phyloP scores from a whole-genome alignment of 2,329 filamentous ascomycete genomes.

The Ambrosiella cleistominuta region DNA sequence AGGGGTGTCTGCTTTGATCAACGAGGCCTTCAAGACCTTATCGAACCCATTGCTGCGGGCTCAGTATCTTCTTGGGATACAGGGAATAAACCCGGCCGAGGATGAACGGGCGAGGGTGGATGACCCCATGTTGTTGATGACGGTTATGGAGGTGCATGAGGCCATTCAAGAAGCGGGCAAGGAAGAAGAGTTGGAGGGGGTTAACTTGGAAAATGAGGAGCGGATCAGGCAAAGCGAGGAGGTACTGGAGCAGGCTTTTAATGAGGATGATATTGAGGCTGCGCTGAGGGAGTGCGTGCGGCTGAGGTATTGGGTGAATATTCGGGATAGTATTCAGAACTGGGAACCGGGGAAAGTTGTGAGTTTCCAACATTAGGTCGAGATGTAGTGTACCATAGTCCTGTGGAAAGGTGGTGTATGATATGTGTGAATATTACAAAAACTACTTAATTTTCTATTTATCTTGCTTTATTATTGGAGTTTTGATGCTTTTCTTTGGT shows the following conservation, averaged over 20 bases:
- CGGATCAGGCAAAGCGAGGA: slow-evolving; percentile 47
- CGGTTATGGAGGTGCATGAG: slow-evolving; percentile 66
- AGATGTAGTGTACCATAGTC: background rate
- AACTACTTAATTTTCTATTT: background rate
- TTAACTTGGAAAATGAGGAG: slow-evolving; percentile 49
- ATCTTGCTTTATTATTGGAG: too few species aligned
- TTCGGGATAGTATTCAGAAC: slow-evolving; percentile 58
- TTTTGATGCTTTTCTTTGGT: too few species aligned
- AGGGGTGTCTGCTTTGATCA: slow-evolving; percentile 64
- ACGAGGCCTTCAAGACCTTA: slow-evolving; percentile 81
- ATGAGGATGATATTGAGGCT: slow-evolving; percentile 41
- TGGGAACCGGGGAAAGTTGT: slow-evolving; percentile 65
- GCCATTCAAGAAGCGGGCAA: slow-evolving; percentile 50
- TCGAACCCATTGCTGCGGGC: slow-evolving; percentile 60
- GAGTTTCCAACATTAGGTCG: slow-evolving; percentile 31
- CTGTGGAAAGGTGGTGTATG: background rate
- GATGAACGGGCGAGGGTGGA: slow-evolving; percentile 60
- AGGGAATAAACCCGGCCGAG: slow-evolving; percentile 59
- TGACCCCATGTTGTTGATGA: slow-evolving; percentile 51
- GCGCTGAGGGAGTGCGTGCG: slow-evolving; percentile 58
- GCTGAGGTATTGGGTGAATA: slow-evolving; percentile 80
- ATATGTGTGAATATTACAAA: background rate
- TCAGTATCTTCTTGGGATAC: slow-evolving; percentile 67
- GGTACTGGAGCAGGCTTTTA: slow-evolving; percentile 47
- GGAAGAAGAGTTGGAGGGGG: slow-evolving; percentile 43